Evolutionary conservation across 2,329 filamentous ascomycete genomes (phyloP), one percentile per base, ranked within the genome.

Genomic region (Myriosclerotinia duriaeana): DNA sequence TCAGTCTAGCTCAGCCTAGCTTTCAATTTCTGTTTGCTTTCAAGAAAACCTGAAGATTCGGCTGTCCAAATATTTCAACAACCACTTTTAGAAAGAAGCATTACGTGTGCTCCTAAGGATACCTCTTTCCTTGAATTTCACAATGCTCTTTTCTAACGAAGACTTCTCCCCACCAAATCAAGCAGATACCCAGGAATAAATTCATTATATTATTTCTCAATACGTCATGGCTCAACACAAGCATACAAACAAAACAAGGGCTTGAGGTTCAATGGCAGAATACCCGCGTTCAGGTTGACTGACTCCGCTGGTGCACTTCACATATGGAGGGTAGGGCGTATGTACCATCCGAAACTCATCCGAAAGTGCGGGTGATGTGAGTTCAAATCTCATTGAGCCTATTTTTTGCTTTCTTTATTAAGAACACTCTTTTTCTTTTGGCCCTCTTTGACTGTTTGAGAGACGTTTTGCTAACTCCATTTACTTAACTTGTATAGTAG

Each of bases 11-110:
- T 61, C 56, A 3, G 22, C 12, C 22, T 26, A 9, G 12, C 11
- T 61, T 3, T 20, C 17, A 53, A 53, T 62, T 40, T 26, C 9
- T 17, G 34, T 22, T 9, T 53, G n/a, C 26, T 1, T 1, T 34
- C 40, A 48, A 9, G 11, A 46, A 11, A 22, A 15, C 4, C 11
- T 6, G 12, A 20, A 48, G 5, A n/a, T 22, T 3, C 26, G 36
- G 5, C 20, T 11, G 9, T 15, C 7, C 5, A 2, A 34, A 9
- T 3, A 1, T 5, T 5, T 11, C 15, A n/a, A 30, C 0, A 30
- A 42, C 26, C 26, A 26, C 26, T 2, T 3, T 11, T 11, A 11
- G 2, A 12, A 42, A 42, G 5, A 1, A 20, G 22, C 15, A 20
- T 30, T 2, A 56, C 15, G 7, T 30, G n/a, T 42, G 3, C 26